Evolutionary conservation across 805 yeast species (phyloP).

Genomic region (Candida sakaeoensis): DNA sequence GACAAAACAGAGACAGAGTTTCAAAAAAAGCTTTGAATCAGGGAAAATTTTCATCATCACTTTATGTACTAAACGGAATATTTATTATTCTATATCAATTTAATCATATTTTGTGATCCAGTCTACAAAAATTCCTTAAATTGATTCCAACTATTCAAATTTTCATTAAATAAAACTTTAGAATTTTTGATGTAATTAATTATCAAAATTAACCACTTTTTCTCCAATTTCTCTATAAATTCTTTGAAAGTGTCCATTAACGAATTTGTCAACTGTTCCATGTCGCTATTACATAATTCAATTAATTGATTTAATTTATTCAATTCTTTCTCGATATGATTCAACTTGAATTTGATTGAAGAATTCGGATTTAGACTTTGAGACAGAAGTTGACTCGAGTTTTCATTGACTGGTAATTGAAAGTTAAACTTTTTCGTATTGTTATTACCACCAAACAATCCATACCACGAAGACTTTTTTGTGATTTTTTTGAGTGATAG

Average conservation of each 20-base stretch:
- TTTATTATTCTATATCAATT: not conserved
- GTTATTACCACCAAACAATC: slow-evolving; percentile 38
- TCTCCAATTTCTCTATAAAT: slow-evolving; percentile 36
- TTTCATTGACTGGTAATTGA: slow-evolving; percentile 8
- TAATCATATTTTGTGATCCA: slow-evolving; percentile 2
- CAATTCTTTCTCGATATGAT: slow-evolving; percentile 39
- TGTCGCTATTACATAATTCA: slow-evolving; percentile 39
- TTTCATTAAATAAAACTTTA: slow-evolving; percentile 28
- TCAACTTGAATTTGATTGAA: slow-evolving; percentile 26
- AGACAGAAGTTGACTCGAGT: not conserved
- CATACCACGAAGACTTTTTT: slow-evolving; percentile 39
- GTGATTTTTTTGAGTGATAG: slow-evolving; percentile 27
- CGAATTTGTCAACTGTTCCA: slow-evolving; percentile 39
- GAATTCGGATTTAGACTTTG: not conserved
- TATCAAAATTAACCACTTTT: slow-evolving; percentile 36
- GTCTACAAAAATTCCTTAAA: slow-evolving; percentile 18
- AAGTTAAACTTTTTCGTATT: slow-evolving; percentile 11
- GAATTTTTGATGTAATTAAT: slow-evolving; percentile 34
- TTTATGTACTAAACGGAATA: not conserved
- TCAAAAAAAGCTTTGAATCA: too few relatives aligned
- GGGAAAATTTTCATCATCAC: too few relatives aligned
- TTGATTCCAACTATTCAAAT: slow-evolving; percentile 31
- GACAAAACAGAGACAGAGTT: too few relatives aligned
- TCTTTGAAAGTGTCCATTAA: slow-evolving; percentile 39
- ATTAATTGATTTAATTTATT: slow-evolving; percentile 47